Percentiles rank a stretch among this genome's conserved stretches.
These are phyloP conservation scores for Lentithecium fluviatile DNA, from an alignment of 495 filamentous ascomycete species.

Conservation along the genomic window DNA sequence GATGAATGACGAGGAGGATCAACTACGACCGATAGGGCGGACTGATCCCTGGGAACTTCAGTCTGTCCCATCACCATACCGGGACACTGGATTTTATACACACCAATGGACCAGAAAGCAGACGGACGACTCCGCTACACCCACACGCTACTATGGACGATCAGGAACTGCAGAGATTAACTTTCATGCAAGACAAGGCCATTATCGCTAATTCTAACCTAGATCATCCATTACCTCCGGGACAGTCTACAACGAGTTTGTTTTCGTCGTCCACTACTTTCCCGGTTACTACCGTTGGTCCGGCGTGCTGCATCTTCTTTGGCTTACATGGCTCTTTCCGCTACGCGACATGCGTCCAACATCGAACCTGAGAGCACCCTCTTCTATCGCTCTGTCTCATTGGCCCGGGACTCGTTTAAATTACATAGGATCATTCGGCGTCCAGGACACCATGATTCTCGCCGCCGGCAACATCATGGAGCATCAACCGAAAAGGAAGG, in stretches of 20 bases:
- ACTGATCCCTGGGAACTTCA: background rate
- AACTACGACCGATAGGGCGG: background rate
- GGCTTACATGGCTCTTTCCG: too few relatives aligned
- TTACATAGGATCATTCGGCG: too few relatives aligned
- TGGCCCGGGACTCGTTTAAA: too few relatives aligned
- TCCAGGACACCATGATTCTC: too few relatives aligned
- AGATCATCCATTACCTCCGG: background rate
- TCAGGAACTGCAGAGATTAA: background rate
- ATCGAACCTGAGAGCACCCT: too few relatives aligned
- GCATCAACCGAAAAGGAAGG: background rate
- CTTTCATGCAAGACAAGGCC: background rate
- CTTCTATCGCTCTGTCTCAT: too few relatives aligned
- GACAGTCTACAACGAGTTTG: background rate
- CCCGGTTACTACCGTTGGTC: too few relatives aligned
- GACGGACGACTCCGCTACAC: background rate
- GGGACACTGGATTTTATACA: background rate
- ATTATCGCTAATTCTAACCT: background rate
- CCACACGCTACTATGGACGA: too few relatives aligned
- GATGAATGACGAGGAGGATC: background rate
- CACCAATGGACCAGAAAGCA: background rate
- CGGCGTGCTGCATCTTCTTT: too few relatives aligned
- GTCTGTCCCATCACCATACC: background rate
- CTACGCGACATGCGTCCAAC: too few relatives aligned
- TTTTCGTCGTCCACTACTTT: too few relatives aligned
- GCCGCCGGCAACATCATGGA: too few relatives aligned